Base-by-base conservation (phyloP, 495 filamentous ascomycete genomes). In the Penicillium cosmopolitanum region DNA sequence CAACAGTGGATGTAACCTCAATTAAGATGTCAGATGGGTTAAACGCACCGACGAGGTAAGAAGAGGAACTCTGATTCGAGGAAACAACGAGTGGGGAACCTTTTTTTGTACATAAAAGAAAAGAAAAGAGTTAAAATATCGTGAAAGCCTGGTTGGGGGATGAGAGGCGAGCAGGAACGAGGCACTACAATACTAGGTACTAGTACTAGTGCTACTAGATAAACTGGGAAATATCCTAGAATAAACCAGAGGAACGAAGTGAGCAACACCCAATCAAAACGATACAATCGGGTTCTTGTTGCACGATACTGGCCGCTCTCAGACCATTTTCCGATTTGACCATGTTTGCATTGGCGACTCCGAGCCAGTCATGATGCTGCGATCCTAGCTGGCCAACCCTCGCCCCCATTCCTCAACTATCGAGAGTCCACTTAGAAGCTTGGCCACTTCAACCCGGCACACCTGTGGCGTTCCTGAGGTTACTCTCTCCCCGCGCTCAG, bases 381-480 rank as follows among this genome's bases (percentile, higher is more conserved):
- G 46, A 48, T 48, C 46, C 3, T 28, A 48, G 10, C 10, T 28
- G 28, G 8, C 28, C 28, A 7, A 0, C 28, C 19, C 10, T 21
- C 19, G 19, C 12, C 9, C 9, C 15, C 43, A 46, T 46, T 40
- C 36, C 36, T n/a, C 36, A 40, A n/a, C n/a, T n/a, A 40, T 13
- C 7, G 15, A 13, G 36, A 44, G 16, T 44, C 16, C 16, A 16
- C 15, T 16, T 44, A 44, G 42, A 44, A 44, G 42, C 42, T 16
- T 44, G 42, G 50, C 51, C 34, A 23, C 34, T 53, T 23, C 23
- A 25, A 28, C 7, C 38, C 38, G 51, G 35, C 18, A 13, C 38
- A 9, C 16, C 19, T 16, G 55, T 63, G 56, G 60, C 56, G 60
- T 63, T 59, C 16, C 55, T 63, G 40, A 51, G 60, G 60, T 63